Base-by-base conservation (phyloP, 148 eudicot genomes). In the Arbutus unedo region DNA sequence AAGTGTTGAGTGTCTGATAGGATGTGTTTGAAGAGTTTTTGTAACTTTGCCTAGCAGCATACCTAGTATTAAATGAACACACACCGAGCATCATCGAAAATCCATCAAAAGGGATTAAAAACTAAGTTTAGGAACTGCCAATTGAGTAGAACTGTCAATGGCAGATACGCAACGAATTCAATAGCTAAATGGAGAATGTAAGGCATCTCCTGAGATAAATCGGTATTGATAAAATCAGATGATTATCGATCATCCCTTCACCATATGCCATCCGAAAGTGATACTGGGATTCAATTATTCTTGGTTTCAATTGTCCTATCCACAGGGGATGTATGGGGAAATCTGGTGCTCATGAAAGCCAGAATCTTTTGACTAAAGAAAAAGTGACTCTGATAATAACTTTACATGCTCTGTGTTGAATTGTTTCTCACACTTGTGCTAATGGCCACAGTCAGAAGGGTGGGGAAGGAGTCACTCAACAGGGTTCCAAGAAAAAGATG, bases 381-480 rank as follows among this genome's bases (percentile, higher is more conserved):
- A 9, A 66, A 25, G 25, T 19, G 13, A 21, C 60, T 76, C 21
- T 75, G 41, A 51, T 25, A 18, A 7, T 51, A 15, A 8, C 25
- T 55, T 38, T 25, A 3, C 47, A 21, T 51, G 3, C 8, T 48
- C 8, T 50, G 11, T 16, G 59, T 9, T 56, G 0, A 16, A 73
- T 25, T 71, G 38, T 54, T 66, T 8, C 7, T 15, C 19, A 7
- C 75, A 66, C 44, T 67, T 57, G 11, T 45, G 2, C 41, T 4
- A 3, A 78, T 81, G 73, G 73, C 70, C 78, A 68, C 90, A 92
- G 95, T 66, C 45, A 75, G 78, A 84, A 54, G 81, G 73, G 78
- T 74, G 41, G 31, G 59, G 44, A 82, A 25, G 10, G 73, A 85
- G 75, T 15, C 81, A 76, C 82, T 14, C 53, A 84, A 71, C 2